These are phyloP conservation scores for Acrodontium crateriforme DNA, from an alignment of 2,329 filamentous ascomycete genomes.

Conservation along the genomic window DNA sequence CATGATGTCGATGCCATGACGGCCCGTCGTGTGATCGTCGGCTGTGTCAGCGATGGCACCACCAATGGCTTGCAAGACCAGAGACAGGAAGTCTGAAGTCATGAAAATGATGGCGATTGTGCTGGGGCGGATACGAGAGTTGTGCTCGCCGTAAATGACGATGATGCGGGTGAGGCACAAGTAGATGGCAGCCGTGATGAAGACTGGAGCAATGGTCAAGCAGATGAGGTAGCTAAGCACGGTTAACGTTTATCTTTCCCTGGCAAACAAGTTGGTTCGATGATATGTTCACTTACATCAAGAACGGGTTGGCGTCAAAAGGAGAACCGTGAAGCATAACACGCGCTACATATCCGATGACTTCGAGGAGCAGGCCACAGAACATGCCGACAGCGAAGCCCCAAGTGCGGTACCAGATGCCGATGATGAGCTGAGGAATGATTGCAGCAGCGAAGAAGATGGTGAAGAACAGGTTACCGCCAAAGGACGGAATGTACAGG, in stretches of 20 bases:
- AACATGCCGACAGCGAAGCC: slow-evolving; percentile 38
- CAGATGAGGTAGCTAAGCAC: slow-evolving; percentile 39
- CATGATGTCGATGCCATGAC: slow-evolving; percentile 41
- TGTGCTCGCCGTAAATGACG: slow-evolving; percentile 35
- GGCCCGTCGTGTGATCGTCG: slow-evolving; percentile 24
- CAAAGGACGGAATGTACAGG: slow-evolving; percentile 39
- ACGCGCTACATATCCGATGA: slow-evolving; percentile 43
- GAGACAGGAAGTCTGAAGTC: slow-evolving; percentile 39
- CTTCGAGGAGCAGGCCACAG: slow-evolving; percentile 36
- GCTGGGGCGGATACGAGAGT: slow-evolving; percentile 10
- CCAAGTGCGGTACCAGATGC: slow-evolving; percentile 40
- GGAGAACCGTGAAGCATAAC: slow-evolving; percentile 41
- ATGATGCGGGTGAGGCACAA: slow-evolving; percentile 45
- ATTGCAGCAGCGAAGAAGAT: slow-evolving; percentile 37
- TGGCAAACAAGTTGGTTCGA: neutral
- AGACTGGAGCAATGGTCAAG: slow-evolving; percentile 44
- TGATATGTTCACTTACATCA: slow-evolving; percentile 29
- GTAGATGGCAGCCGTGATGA: slow-evolving; percentile 42
- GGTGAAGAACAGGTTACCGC: slow-evolving; percentile 32
- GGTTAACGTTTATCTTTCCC: slow-evolving; percentile 1
- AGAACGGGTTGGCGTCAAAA: slow-evolving; percentile 35
- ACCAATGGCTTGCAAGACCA: slow-evolving; percentile 43
- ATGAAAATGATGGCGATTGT: slow-evolving; percentile 43
- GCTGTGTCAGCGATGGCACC: slow-evolving; percentile 42
- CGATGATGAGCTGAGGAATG: slow-evolving; percentile 35